These are phyloP conservation scores for Aspergillus ochraceus DNA, from an alignment of 2,329 filamentous ascomycete species.

Conservation along the genomic window DNA sequence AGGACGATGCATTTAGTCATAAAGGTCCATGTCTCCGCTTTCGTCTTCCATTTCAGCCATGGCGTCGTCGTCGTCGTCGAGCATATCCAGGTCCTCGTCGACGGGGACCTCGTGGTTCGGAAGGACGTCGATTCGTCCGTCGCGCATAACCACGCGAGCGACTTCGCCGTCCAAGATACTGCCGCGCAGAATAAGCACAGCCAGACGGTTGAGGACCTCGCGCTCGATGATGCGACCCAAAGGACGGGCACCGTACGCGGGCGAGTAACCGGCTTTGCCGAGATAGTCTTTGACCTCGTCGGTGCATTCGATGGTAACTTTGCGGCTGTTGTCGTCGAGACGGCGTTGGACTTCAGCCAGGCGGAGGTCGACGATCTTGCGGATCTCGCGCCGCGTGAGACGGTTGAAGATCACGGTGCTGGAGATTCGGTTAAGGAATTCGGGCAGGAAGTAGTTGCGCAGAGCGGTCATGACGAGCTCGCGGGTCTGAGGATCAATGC, in stretches of 20 bases:
- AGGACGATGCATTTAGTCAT: conserved; percentile 43
- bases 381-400: conserved; percentile 83
- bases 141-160: conserved; percentile 74
- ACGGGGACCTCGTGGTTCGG: conserved; percentile 73
- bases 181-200: conserved; percentile 85
- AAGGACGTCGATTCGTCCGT: conserved; percentile 77
- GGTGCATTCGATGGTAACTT: conserved; percentile 79
- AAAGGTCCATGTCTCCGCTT: conserved; percentile 62
- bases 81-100: no score
- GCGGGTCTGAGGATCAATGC: conserved; percentile 78
- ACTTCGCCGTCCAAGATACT: conserved; percentile 81
- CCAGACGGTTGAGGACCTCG: conserved; percentile 91
- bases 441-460: conserved; percentile 94
- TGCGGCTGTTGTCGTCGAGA: conserved; percentile 78
- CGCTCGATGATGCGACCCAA: conserved; percentile 90
- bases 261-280: conserved; percentile 87
- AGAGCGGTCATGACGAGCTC: conserved; percentile 90
- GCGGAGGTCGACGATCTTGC: conserved; percentile 91
- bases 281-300: conserved; percentile 91
- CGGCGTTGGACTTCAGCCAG: conserved; percentile 88
- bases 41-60: conserved; percentile 68
- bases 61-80: conserved; percentile 62
- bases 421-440: conserved; percentile 97
- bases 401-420: conserved; percentile 98
- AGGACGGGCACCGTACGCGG: conserved; percentile 89